Conservation (phyloP, 2,329 filamentous ascomycete species). For the Phaeophleospora eucalypticola region DNA sequence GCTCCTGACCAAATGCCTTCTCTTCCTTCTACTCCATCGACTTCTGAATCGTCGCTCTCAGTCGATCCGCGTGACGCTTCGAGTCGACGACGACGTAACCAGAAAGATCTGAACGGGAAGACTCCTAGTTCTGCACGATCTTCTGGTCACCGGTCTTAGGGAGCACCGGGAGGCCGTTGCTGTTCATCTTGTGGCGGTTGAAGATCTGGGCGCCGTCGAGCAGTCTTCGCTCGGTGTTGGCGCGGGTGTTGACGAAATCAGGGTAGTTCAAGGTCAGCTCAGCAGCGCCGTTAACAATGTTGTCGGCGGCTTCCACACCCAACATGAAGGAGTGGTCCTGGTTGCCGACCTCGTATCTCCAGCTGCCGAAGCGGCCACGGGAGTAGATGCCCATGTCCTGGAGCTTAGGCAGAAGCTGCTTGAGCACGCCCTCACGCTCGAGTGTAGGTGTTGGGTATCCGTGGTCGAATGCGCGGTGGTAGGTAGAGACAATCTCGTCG, state of each 20-base stretch:
- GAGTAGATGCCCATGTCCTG: slow-evolving; percentile 90
- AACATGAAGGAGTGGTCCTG: slow-evolving; percentile 98
- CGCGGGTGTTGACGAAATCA: slow-evolving; percentile 82
- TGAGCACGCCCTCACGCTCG: slow-evolving; percentile 92
- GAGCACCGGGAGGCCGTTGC: slow-evolving; percentile 9
- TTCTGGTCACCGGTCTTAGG: not conserved
- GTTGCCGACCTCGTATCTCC: slow-evolving; percentile 96
- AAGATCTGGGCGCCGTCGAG: slow-evolving; percentile 59
- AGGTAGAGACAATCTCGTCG: slow-evolving; percentile 96
- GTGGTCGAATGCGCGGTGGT: slow-evolving; percentile 97
- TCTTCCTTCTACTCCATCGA: not conserved
- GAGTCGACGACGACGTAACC: too few relatives aligned
- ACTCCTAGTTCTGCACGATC: not conserved
- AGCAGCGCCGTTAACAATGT: slow-evolving; percentile 81
- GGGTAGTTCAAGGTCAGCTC: slow-evolving; percentile 96
- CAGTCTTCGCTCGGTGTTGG: slow-evolving; percentile 62
- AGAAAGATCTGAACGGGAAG: not conserved
- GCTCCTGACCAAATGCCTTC: not conserved
- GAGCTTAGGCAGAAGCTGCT: slow-evolving; percentile 86
- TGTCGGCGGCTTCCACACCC: slow-evolving; percentile 87
- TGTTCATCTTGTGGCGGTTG: slow-evolving; percentile 35
- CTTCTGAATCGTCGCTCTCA: too few relatives aligned
- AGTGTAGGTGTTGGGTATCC: slow-evolving; percentile 94
- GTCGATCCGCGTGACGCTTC: too few relatives aligned
- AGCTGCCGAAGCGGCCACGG: slow-evolving; percentile 94